Evolutionary conservation across 306 rosid species (phyloP).

Genomic region (Pterocarpus santalinus): DNA sequence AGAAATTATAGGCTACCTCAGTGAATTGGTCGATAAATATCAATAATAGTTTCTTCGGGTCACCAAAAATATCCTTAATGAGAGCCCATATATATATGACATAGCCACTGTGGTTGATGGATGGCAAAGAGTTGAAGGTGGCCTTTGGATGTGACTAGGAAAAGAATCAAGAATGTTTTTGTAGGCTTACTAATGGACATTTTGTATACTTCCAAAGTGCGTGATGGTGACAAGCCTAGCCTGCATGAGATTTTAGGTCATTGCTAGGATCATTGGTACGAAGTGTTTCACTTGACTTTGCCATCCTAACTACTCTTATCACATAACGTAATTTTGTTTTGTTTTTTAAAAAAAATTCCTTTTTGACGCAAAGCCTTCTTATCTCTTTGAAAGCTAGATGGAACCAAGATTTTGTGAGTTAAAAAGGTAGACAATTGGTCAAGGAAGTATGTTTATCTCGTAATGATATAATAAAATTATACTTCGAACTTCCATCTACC

Average conservation of each 20-base stretch:
- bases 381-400: conserved; percentile 5
- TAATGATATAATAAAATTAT: not conserved
- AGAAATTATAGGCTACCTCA: conserved; percentile 38
- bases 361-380: not conserved
- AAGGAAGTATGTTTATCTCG: conserved; percentile 12
- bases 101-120: conserved; percentile 23
- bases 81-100: conserved; percentile 42
- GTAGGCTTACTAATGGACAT: conserved; percentile 45
- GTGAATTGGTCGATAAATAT: not conserved
- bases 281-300: conserved; percentile 44
- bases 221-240: conserved; percentile 51
- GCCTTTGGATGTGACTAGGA: conserved; percentile 48
- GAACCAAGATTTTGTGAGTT: conserved; percentile 19
- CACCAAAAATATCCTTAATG: not conserved
- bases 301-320: conserved; percentile 39
- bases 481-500: not conserved
- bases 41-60: conserved; percentile 8
- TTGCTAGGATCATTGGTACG: conserved; percentile 34
- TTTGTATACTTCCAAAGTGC: conserved; percentile 39
- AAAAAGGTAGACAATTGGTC: conserved; percentile 37
- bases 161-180: conserved; percentile 53
- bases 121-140: not conserved
- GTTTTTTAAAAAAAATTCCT: not conserved
- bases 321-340: conserved; percentile 28
- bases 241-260: conserved; percentile 27